Evolutionary conservation across 352 stramenopile genomes (phyloP).

Genomic region (Paralagenidium karlingii): DNA sequence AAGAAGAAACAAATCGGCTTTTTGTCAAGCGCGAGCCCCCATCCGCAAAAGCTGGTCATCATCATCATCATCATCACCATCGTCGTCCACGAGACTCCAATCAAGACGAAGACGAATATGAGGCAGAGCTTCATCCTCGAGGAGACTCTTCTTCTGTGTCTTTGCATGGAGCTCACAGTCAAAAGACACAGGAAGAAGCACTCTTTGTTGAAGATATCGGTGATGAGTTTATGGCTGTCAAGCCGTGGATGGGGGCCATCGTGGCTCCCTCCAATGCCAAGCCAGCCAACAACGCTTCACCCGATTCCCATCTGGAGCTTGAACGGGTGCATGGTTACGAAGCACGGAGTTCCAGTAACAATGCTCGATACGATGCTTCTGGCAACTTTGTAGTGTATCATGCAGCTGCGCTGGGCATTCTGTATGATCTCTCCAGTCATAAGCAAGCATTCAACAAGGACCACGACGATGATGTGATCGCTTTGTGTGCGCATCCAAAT

Average conservation of each 20-base stretch:
- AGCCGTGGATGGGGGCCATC: conserved; percentile 78
- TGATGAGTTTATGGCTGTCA: conserved; percentile 86
- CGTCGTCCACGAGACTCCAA: background rate
- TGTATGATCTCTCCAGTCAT: conserved; percentile 35
- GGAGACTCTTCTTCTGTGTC: background rate
- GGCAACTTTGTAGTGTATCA: conserved; percentile 70
- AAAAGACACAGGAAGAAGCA: background rate
- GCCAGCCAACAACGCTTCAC: conserved; percentile 11
- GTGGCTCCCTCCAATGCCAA: conserved; percentile 44
- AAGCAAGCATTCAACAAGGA: conserved; percentile 40
- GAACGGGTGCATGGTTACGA: conserved; percentile 69
- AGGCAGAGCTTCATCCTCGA: background rate
- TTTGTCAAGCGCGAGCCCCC: background rate
- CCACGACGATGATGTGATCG: conserved; percentile 80
- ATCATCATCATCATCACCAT: background rate
- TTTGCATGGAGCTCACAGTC: background rate
- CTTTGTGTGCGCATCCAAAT: conserved; percentile 66
- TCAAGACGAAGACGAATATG: conserved; percentile 7
- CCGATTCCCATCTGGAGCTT: conserved; percentile 33
- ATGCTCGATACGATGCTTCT: conserved; percentile 43
- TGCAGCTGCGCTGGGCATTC: conserved; percentile 56
- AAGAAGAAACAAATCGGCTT: background rate
- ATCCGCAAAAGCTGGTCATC: conserved; percentile 16
- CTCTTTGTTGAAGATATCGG: conserved; percentile 16
- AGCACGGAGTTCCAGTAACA: conserved; percentile 60